phyloP scores from a whole-genome alignment of 106 monocot species.

The Iris macrosiphon region DNA sequence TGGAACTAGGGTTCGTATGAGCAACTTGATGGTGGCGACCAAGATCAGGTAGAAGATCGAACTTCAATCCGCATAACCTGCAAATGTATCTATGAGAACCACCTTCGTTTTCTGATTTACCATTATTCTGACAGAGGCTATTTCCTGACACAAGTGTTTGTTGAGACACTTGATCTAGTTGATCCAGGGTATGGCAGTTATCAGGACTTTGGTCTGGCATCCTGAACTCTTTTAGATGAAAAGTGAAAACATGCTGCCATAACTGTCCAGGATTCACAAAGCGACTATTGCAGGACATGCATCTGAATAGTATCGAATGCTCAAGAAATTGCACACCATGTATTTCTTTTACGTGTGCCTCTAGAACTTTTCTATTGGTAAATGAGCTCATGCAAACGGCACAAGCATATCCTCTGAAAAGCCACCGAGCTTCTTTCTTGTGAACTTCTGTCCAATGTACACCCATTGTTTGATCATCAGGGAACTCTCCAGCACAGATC shows the following conservation, averaged over 20 bases:
- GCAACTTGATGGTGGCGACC: conserved; percentile 79
- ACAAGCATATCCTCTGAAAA: conserved; percentile 90
- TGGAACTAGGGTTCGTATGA: conserved; percentile 41
- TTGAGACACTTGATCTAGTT: conserved; percentile 18
- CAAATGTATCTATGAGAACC: conserved; percentile 45
- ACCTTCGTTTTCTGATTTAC: conserved; percentile 18
- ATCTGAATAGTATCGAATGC: conserved; percentile 55
- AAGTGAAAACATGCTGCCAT: conserved; percentile 80
- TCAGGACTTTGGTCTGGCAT: conserved; percentile 16
- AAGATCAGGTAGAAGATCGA: conserved; percentile 88
- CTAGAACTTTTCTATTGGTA: conserved; percentile 78
- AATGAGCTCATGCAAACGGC: conserved; percentile 68
- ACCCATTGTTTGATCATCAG: conserved; percentile 51
- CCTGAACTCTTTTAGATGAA: conserved; percentile 53
- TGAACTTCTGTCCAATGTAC: conserved; percentile 73
- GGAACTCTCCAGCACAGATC: conserved; percentile 48
- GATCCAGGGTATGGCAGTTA: conserved; percentile 5
- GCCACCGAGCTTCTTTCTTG: conserved; percentile 85
- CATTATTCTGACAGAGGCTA: conserved; percentile 12
- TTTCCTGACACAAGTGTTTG: conserved; percentile 7
- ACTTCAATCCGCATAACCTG: conserved; percentile 64
- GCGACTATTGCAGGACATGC: conserved; percentile 69
- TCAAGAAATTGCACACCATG: conserved; percentile 77
- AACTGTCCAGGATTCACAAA: conserved; percentile 55
- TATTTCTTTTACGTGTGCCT: conserved; percentile 65